Evolutionary conservation across 1,284 basidiomycete species (phyloP).

Genomic region (Erythrobasidium hasegawianum): DNA sequence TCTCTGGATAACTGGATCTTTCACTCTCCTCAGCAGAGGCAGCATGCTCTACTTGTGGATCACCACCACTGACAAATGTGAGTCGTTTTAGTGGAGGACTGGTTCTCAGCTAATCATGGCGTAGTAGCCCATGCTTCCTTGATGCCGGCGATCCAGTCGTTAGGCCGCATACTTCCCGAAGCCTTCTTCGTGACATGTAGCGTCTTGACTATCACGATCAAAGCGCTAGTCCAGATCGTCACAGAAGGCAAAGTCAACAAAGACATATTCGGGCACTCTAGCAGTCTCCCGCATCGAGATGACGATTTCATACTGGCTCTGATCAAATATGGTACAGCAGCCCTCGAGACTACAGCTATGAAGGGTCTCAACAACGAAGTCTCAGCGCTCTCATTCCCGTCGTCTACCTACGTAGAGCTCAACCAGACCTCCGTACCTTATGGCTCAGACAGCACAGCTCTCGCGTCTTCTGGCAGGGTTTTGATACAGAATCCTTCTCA

Average conservation of each 20-base stretch:
- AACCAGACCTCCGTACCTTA: conserved; percentile 6
- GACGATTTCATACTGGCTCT: conserved; percentile 31
- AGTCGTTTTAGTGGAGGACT: background rate
- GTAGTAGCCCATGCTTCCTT: conserved; percentile 12
- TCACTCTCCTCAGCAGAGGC: conserved; percentile 22
- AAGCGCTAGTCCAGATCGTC: conserved; percentile 23
- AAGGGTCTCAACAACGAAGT: conserved; percentile 34
- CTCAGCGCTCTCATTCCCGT: conserved; percentile 11
- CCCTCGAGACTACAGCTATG: conserved; percentile 31
- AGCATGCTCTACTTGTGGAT: conserved; percentile 31
- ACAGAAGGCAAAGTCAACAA: conserved; percentile 24
- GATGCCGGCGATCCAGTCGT: conserved; percentile 30
- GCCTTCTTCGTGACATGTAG: conserved; percentile 29
- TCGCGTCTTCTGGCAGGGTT: conserved; percentile 10
- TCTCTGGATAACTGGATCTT: conserved; percentile 19
- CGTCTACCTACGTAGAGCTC: conserved; percentile 22
- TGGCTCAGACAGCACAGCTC: conserved; percentile 7
- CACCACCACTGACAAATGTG: background rate
- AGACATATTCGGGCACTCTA: conserved; percentile 28
- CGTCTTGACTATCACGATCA: conserved; percentile 13
- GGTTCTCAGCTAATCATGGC: background rate
- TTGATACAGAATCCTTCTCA: conserved; percentile 4
- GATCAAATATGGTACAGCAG: conserved; percentile 30
- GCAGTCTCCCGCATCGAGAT: conserved; percentile 22
- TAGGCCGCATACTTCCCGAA: conserved; percentile 32